Conservation (phyloP, 768 basidiomycete species). For the Leccinum incarnatum region DNA sequence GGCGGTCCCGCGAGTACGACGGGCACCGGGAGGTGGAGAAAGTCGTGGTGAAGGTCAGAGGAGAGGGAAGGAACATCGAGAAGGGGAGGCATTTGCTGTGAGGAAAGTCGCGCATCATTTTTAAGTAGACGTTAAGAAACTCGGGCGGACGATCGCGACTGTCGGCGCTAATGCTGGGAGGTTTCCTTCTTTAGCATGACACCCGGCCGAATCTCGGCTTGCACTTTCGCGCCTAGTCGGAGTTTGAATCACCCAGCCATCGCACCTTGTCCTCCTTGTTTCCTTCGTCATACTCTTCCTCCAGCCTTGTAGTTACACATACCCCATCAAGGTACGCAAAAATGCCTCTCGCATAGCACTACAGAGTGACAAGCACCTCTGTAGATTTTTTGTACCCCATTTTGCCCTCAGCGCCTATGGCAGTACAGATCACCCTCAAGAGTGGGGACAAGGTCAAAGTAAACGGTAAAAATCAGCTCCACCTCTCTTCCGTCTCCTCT, state of each 20-base stretch:
- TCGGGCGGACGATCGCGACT: not conserved
- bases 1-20: constrained; percentile 33
- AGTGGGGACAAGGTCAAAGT: constrained; percentile 82
- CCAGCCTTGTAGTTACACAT: constrained; percentile 21
- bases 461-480: constrained; percentile 60
- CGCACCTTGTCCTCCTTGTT: constrained; percentile 37
- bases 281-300: constrained; percentile 28
- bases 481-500: constrained; percentile 14
- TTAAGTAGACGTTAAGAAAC: not conserved
- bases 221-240: constrained; percentile 35
- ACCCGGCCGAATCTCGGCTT: constrained; percentile 7
- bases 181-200: not conserved
- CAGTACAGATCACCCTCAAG: constrained; percentile 57
- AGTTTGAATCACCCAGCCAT: constrained; percentile 36
- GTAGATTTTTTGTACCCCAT: constrained; percentile 30
- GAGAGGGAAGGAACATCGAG: not conserved
- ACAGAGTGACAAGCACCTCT: constrained; percentile 1
- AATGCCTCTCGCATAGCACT: constrained; percentile 8
- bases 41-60: constrained; percentile 7
- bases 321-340: constrained; percentile 22
- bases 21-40: constrained; percentile 41
- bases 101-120: not conserved
- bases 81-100: not conserved
- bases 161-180: not conserved
- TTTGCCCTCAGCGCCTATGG: constrained; percentile 22